These are phyloP conservation scores for Camellia sinensis DNA, from an alignment of 148 eudicot genomes.

Conservation along the genomic window DNA sequence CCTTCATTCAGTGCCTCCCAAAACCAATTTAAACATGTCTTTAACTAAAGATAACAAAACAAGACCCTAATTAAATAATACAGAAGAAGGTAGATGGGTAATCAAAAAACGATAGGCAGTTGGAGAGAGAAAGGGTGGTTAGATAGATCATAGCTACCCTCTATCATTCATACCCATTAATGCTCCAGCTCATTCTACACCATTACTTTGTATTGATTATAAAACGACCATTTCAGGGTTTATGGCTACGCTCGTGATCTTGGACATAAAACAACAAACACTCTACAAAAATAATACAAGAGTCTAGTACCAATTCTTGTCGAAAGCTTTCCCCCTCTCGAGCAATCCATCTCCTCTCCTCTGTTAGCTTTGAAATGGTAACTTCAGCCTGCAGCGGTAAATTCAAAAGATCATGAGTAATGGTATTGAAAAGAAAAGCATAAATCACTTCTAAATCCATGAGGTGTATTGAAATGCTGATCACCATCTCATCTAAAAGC, in stretches of 20 bases:
- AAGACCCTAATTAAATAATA: neutral
- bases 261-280: neutral
- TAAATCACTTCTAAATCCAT: neutral
- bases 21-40: too few species aligned
- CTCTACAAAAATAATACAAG: neutral
- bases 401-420: slow-evolving; percentile 18
- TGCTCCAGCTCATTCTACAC: too few species aligned
- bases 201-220: too few species aligned
- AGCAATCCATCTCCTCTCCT: slow-evolving; percentile 54
- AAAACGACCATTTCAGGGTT: neutral
- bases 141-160: neutral
- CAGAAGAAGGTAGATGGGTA: too few species aligned
- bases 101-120: neutral
- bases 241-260: neutral
- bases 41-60: too few species aligned
- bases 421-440: neutral
- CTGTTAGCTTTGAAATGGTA: slow-evolving; percentile 57
- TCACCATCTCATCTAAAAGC: too few species aligned
- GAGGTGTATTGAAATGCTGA: too few species aligned
- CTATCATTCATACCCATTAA: too few species aligned
- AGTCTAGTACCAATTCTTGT: slow-evolving; percentile 60
- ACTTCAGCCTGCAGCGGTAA: slow-evolving; percentile 53
- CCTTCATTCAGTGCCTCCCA: too few species aligned
- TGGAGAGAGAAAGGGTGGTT: neutral
- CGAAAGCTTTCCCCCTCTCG: slow-evolving; percentile 53